Evolutionary conservation across 768 basidiomycete genomes (phyloP), one percentile per base, ranked within the genome.

Genomic region (Lanmaoa pseudosensibilis): DNA sequence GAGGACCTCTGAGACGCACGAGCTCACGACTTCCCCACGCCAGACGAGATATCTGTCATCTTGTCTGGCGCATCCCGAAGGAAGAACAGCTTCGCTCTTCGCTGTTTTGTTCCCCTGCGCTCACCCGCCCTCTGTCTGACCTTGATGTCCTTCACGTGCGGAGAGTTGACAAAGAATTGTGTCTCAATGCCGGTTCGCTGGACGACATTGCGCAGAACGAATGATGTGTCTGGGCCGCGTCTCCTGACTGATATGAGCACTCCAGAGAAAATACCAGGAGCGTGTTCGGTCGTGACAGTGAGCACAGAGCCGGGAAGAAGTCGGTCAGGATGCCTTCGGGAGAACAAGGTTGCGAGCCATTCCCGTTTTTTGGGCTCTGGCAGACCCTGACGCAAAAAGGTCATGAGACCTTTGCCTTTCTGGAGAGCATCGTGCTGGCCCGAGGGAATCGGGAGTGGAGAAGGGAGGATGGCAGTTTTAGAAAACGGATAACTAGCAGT

Each of bases 171-270:
- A 70, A 88, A 94, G 75, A 92, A 90, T 67, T 88, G 88, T 88
- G 92, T 88, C 78, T 98, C 96, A 38, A 97, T 88, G 13, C 94
- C 95, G 13, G 89, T 92, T 60, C 93, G 82, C 65, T 92, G 89
- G 50, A 98, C 82, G 61, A 97, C 83, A 74, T 98, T 98, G 60
- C 96, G 83, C 50, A 98, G 75, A 51, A 86, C 78, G 68, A 98
- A 90, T n/a, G 86, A 88, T 27, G 92, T 94, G 74, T 93, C 92
- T 30, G 84, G 80, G 1, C 94, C 95, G 38, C 89, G 83, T 64
- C 92, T 82, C 50, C 92, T 84, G 61, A 95, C 82, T 32, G 85
- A 83, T 64, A 97, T 80, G 55, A 98, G 78, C 44, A 98, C 89
- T 36, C 96, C 96, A 7, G 93, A 90, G 74, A 98, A 98, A 13